Evolutionary conservation across 179 eudicot genomes (phyloP).

Genomic region (Corrigiola litoralis): DNA sequence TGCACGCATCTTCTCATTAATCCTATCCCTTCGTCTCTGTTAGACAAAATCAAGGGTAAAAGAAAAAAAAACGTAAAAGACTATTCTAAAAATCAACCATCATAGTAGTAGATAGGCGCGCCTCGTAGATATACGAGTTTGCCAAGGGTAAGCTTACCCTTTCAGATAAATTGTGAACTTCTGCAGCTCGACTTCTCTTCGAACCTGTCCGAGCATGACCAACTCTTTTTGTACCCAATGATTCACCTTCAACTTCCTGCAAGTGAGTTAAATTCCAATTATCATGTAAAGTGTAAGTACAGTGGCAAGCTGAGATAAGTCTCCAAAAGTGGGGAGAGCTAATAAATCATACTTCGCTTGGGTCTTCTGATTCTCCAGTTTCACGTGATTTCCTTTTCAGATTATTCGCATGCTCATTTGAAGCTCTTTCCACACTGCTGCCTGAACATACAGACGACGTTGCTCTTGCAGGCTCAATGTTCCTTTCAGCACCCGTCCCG

Average conservation of each 20-base stretch:
- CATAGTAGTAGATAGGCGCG: not conserved
- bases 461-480: constrained; percentile 55
- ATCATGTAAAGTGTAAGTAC: not conserved
- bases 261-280: constrained; percentile 7
- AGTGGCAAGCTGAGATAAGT: not conserved
- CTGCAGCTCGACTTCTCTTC: constrained; percentile 98
- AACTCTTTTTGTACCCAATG: constrained; percentile 49
- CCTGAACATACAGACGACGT: constrained; percentile 88
- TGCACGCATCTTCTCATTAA: constrained; percentile 98
- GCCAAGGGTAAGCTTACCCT: constrained; percentile 53
- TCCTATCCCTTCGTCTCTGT: constrained; percentile 96
- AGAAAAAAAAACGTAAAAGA: not conserved
- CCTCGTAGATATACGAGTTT: too few relatives aligned
- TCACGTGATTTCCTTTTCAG: constrained; percentile 65
- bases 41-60: constrained; percentile 16
- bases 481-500: constrained; percentile 36
- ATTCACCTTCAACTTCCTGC: constrained; percentile 91
- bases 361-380: constrained; percentile 68
- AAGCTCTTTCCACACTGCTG: constrained; percentile 64
- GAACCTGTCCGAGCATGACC: constrained; percentile 50
- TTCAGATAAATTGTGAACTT: constrained; percentile 96
- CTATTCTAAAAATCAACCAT: not conserved
- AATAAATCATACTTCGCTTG: constrained; percentile 62
- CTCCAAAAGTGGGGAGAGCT: not conserved
- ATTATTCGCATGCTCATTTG: constrained; percentile 47